Conservation (phyloP, 805 yeast species). For the Geotrichum ghanense region DNA sequence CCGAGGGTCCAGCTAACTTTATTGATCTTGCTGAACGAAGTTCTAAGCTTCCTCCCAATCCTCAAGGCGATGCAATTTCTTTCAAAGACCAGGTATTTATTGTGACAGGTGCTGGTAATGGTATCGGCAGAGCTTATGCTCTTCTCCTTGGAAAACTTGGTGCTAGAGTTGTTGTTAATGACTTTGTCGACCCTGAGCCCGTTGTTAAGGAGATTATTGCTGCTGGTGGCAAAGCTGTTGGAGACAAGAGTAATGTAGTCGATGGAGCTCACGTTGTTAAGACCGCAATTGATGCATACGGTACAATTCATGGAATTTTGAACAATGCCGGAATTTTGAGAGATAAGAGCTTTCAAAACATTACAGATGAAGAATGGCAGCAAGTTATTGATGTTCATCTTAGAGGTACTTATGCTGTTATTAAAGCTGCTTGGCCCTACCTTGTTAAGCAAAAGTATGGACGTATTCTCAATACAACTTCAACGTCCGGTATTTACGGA, state of each 20-base stretch:
- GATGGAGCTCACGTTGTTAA: slow-evolving; percentile 67
- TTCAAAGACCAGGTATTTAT: slow-evolving; percentile 77
- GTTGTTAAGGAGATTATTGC: slow-evolving; percentile 66
- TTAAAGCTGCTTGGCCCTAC: slow-evolving; percentile 88
- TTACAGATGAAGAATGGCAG: slow-evolving; percentile 78
- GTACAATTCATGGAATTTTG: slow-evolving; percentile 72
- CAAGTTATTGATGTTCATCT: slow-evolving; percentile 73
- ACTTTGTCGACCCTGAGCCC: slow-evolving; percentile 58
- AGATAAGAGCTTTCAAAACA: slow-evolving; percentile 76
- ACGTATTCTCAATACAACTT: slow-evolving; percentile 75
- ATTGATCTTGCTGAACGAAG: slow-evolving; percentile 43
- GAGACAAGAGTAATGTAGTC: slow-evolving; percentile 74
- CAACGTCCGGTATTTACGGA: slow-evolving; percentile 96
- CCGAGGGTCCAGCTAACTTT: slow-evolving; percentile 64
- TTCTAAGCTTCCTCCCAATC: slow-evolving; percentile 40
- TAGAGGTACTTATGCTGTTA: slow-evolving; percentile 66
- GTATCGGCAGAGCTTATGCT: slow-evolving; percentile 89
- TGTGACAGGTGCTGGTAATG: slow-evolving; percentile 92
- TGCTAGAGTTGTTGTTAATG: slow-evolving; percentile 91
- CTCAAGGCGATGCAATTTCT: slow-evolving; percentile 49
- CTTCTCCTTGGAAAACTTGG: slow-evolving; percentile 77
- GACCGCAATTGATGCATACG: slow-evolving; percentile 65
- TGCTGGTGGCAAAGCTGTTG: slow-evolving; percentile 72
- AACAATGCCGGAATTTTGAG: slow-evolving; percentile 94
- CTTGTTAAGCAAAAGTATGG: slow-evolving; percentile 72